Base-by-base conservation (phyloP, 2,329 filamentous ascomycete genomes). In the Ceratocystis variospora region DNA sequence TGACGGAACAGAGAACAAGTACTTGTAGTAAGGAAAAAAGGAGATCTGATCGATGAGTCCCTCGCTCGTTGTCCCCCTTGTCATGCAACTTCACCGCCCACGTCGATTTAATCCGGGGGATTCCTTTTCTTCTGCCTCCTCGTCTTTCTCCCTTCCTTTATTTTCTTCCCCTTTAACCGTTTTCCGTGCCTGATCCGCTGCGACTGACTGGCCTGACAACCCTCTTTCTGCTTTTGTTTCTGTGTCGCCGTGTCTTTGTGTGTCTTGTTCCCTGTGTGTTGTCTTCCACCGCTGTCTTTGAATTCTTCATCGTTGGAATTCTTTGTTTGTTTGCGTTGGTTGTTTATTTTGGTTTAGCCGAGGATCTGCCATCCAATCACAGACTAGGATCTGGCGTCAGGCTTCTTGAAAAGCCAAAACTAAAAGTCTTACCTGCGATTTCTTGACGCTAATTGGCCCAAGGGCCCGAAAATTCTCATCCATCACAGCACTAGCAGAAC, bases 71-170 rank as follows among this genome's bases (percentile, higher is more conserved):
- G 12, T 28, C 33, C 53, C 37, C 53, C 53, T 57, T 57, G 53
- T 57, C 53, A 62, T 62, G 37, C 61, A 46, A 25, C 45, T 44
- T 62, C 61, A 62, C 61, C 61, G 61, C 61, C 61, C 61, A 22
- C 61, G 19, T 22, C 61, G 41, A 25, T 62, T 31, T 46, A 46
- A 62, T 22, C 45, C 61, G 19, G 48, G 48, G n/a, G n/a, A 10
- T 50, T n/a, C 5, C 19, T 61, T 62, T 62, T 62, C 31, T 48
- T 17, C 44, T 25, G 15, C 59, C 25, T 62, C 61, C 12, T 46
- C 41, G 19, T 10, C 31, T 31, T 62, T 46, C 8, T 62, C 46
- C 41, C 31, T 62, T 44, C 22, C 28, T 31, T 48, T 46, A 31
- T 37, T 22, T 46, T 5, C 19, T 46, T 10, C 12, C 41, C 19